Evolutionary conservation across 108 stramenopile species (phyloP).

Genomic region (Pseudonitzschia pungens): DNA sequence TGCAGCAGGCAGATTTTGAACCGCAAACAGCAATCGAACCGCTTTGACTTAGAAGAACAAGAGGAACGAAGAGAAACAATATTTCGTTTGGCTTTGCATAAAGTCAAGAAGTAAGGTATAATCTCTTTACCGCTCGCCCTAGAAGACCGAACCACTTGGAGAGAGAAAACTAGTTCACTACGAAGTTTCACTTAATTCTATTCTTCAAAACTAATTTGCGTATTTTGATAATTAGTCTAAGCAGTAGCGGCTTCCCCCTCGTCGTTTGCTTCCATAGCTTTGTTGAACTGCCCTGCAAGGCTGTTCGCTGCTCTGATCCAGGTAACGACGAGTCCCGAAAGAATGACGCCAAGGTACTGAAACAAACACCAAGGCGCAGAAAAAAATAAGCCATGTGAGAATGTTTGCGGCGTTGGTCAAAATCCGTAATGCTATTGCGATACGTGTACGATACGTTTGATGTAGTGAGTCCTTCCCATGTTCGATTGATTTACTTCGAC

Average conservation of each 20-base stretch:
- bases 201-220: neutral
- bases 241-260: conserved; percentile 16
- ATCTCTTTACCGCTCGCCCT: no score
- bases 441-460: neutral
- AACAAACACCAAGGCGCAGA: neutral
- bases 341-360: conserved; percentile 73
- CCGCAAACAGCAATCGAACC: no score
- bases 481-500: neutral
- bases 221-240: neutral
- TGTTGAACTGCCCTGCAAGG: conserved; percentile 79
- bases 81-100: no score
- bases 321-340: conserved; percentile 63
- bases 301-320: conserved; percentile 83
- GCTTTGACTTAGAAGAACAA: no score
- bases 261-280: conserved; percentile 64
- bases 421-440: neutral
- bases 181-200: no score
- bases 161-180: no score
- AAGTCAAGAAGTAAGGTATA: no score
- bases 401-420: neutral
- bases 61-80: no score
- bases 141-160: no score
- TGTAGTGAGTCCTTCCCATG: neutral
- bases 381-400: conserved; percentile 4
- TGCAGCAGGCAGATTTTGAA: no score